Percentiles rank a stretch among this genome's conserved stretches.
These are phyloP conservation scores for Cyphellophora attinorum DNA, from an alignment of 2,329 filamentous ascomycete genomes.

Conservation along the genomic window DNA sequence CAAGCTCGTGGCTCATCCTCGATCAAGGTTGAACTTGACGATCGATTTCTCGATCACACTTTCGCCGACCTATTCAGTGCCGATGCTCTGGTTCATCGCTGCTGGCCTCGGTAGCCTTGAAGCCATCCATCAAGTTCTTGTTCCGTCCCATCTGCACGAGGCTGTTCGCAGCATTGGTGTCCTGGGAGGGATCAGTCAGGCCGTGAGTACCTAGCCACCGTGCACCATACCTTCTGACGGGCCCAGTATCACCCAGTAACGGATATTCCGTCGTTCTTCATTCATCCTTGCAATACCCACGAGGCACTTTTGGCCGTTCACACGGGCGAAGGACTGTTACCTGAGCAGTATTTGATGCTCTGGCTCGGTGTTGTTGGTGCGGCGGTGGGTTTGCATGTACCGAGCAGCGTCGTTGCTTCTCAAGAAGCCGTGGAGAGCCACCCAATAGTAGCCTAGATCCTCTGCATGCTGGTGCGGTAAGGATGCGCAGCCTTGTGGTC, in stretches of 20 bases:
- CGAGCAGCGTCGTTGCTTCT: constrained; percentile 56
- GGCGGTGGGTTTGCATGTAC: constrained; percentile 69
- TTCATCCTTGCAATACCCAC: constrained; percentile 85
- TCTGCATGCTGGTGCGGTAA: no score
- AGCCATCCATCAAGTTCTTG: constrained; percentile 60
- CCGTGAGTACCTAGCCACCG: constrained; percentile 45
- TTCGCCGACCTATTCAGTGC: constrained; percentile 64
- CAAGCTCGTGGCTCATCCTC: not conserved
- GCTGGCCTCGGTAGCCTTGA: constrained; percentile 53
- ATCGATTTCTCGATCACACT: constrained; percentile 66
- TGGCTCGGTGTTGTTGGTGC: constrained; percentile 86
- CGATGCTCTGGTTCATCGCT: constrained; percentile 64
- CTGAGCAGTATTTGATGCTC: constrained; percentile 65
- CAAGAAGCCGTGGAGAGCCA: no score
- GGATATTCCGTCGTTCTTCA: constrained; percentile 71
- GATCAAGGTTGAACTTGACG: constrained; percentile 8
- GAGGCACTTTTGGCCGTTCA: constrained; percentile 64
- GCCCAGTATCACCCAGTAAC: constrained; percentile 72
- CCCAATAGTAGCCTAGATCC: no score
- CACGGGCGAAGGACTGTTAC: constrained; percentile 25
- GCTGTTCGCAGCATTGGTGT: constrained; percentile 52
- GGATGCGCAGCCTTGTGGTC: no score
- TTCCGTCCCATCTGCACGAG: constrained; percentile 56
- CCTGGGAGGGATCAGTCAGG: constrained; percentile 65
- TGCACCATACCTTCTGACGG: constrained; percentile 11